Conservation (phyloP, 225 moss, liverwort and hornwort species). For the Bryoerythrophyllum caledonicum region DNA sequence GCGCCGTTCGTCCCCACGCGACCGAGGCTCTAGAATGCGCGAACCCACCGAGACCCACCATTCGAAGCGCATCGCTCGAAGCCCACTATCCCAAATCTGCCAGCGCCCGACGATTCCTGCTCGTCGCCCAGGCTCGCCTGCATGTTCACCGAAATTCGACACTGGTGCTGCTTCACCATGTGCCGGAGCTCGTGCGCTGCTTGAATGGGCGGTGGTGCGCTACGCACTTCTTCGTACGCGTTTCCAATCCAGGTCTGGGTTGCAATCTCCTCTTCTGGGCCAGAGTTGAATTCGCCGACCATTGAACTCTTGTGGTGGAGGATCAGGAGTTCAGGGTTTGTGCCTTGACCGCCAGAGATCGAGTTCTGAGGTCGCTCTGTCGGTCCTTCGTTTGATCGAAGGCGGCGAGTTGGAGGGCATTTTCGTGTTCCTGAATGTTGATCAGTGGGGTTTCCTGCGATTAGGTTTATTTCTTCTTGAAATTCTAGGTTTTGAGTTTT, state of each 20-base stretch:
- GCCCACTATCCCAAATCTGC: not conserved
- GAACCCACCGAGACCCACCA: not conserved
- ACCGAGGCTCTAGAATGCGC: not conserved
- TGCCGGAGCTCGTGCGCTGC: conserved; percentile 10
- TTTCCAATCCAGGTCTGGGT: conserved; percentile 10
- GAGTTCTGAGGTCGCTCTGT: not conserved
- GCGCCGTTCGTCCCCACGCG: not conserved
- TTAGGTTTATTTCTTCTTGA: not conserved
- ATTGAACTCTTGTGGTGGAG: not conserved
- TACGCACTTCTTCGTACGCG: not conserved
- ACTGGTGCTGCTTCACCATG: not conserved
- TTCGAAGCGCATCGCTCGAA: not conserved
- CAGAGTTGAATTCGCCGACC: not conserved
- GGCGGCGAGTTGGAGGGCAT: not conserved
- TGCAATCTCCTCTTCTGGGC: conserved; percentile 16
- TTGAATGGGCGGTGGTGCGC: not conserved
- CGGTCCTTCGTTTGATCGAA: conserved; percentile 3
- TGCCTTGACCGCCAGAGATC: not conserved
- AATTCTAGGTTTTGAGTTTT: not conserved
- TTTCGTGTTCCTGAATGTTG: not conserved
- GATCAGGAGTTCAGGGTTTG: conserved; percentile 3
- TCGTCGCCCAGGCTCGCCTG: not conserved
- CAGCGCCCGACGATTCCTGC: not conserved
- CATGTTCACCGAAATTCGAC: conserved; percentile 1
- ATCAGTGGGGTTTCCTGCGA: not conserved